These are phyloP conservation scores for Diatrype stigma DNA, from an alignment of 2,329 filamentous ascomycete species.

Conservation along the genomic window DNA sequence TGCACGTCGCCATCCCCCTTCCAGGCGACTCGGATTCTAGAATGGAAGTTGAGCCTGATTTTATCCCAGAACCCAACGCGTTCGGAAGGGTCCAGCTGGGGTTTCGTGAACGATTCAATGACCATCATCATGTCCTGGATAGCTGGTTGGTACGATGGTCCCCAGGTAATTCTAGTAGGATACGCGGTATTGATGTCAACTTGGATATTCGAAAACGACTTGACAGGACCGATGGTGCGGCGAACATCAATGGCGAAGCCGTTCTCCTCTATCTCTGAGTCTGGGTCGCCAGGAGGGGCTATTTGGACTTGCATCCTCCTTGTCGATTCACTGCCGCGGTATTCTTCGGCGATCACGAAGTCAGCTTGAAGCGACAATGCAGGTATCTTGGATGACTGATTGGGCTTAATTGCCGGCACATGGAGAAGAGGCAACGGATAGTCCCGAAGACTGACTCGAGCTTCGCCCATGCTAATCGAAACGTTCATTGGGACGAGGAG, in stretches of 20 bases:
- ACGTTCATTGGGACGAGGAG: slow-evolving; percentile 87
- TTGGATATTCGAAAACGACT: slow-evolving; percentile 89
- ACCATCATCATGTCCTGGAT: slow-evolving; percentile 99
- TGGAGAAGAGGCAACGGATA: slow-evolving; percentile 91
- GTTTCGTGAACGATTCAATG: slow-evolving; percentile 95
- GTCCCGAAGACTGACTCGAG: slow-evolving; percentile 79
- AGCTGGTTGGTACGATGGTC: slow-evolving; percentile 93
- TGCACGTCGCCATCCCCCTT: slow-evolving; percentile 95
- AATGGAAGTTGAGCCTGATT: slow-evolving; percentile 90
- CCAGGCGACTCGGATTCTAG: slow-evolving; percentile 83
- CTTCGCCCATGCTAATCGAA: slow-evolving; percentile 85
- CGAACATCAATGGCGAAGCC: slow-evolving; percentile 82
- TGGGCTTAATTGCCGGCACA: slow-evolving; percentile 75
- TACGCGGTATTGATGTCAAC: slow-evolving; percentile 91
- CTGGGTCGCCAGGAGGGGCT: slow-evolving; percentile 64
- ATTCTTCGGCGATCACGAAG: slow-evolving; percentile 95
- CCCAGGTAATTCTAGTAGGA: slow-evolving; percentile 93
- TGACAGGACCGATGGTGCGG: slow-evolving; percentile 88
- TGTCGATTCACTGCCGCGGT: slow-evolving; percentile 72
- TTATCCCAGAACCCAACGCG: slow-evolving; percentile 98
- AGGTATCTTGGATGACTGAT: slow-evolving; percentile 75
- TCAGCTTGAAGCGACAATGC: slow-evolving; percentile 82
- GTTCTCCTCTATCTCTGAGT: slow-evolving; percentile 52
- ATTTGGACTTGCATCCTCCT: slow-evolving; percentile 79
- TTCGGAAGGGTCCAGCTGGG: slow-evolving; percentile 89